Evolutionary conservation across 805 yeast genomes (phyloP).

Genomic region (Millerozyma acaciae): DNA sequence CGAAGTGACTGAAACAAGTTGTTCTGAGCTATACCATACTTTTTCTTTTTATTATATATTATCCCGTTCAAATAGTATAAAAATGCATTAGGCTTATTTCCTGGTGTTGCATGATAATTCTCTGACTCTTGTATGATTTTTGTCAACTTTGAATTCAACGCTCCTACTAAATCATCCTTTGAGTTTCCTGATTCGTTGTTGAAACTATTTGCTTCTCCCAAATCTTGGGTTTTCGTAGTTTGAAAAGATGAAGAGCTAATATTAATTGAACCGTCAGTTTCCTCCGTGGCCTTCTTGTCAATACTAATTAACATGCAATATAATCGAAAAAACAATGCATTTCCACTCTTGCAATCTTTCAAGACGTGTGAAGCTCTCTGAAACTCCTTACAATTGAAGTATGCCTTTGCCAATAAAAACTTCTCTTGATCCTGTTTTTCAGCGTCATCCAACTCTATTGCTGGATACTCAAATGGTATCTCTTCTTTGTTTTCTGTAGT

Average conservation of each 20-base stretch:
- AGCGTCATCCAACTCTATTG: constrained; percentile 11
- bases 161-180: constrained; percentile 18
- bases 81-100: constrained; percentile 47
- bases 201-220: constrained; percentile 20
- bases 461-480: constrained; percentile 9
- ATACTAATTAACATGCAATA: constrained; percentile 73
- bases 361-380: constrained; percentile 68
- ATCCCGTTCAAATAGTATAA: constrained; percentile 72
- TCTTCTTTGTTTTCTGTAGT: constrained; percentile 4
- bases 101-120: constrained; percentile 14
- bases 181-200: constrained; percentile 3
- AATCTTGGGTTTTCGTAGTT: constrained; percentile 5
- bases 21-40: constrained; percentile 56
- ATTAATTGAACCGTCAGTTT: constrained; percentile 62
- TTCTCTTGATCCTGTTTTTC: constrained; percentile 42
- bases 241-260: constrained; percentile 15
- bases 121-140: constrained; percentile 41
- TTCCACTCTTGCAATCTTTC: constrained; percentile 46
- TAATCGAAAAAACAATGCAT: constrained; percentile 56
- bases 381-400: constrained; percentile 81
- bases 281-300: constrained; percentile 72
- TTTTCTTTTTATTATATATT: constrained; percentile 58
- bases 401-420: constrained; percentile 60
- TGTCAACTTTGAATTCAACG: constrained; percentile 28
- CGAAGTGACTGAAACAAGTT: constrained; percentile 58